Percentiles rank a stretch among this genome's conserved stretches.
Evolutionary conservation across 441 rosid genomes (phyloP).

Genomic region (Populus hybrid): DNA sequence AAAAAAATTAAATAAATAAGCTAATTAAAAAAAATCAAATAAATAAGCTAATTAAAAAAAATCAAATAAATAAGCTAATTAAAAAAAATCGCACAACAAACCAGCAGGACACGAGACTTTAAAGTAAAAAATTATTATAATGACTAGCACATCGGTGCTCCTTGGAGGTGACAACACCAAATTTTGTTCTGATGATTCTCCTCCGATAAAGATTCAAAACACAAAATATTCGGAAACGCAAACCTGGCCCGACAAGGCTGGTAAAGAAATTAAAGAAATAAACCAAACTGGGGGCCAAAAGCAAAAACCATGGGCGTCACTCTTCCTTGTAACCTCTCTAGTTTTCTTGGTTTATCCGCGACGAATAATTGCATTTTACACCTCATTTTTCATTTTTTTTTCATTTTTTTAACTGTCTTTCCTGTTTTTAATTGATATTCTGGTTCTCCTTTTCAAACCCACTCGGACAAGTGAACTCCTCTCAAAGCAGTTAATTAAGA

Average conservation of each 20-base stretch:
- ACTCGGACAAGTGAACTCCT: not conserved
- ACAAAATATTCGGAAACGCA: not conserved
- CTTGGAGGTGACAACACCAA: not conserved
- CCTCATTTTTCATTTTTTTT: not conserved
- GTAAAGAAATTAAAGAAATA: not conserved
- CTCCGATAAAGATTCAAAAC: not conserved
- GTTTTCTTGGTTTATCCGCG: not conserved
- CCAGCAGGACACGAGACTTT: too few species aligned
- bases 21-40: too few species aligned
- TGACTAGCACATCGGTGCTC: not conserved
- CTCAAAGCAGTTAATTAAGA: not conserved
- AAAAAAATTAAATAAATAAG: too few species aligned
- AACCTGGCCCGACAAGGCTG: not conserved
- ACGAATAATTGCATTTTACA: not conserved
- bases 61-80: too few species aligned
- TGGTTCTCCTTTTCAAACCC: not conserved
- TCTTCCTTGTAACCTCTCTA: not conserved
- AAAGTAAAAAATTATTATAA: too few species aligned
- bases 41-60: too few species aligned
- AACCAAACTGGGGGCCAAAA: conserved; percentile 4
- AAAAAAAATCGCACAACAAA: too few species aligned
- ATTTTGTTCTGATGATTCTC: too few species aligned
- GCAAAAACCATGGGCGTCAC: conserved; percentile 13
- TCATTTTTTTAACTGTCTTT: not conserved
- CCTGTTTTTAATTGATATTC: not conserved